Evolutionary conservation across 345 rosid species (phyloP).

Genomic region (Geranium rotundifolium): DNA sequence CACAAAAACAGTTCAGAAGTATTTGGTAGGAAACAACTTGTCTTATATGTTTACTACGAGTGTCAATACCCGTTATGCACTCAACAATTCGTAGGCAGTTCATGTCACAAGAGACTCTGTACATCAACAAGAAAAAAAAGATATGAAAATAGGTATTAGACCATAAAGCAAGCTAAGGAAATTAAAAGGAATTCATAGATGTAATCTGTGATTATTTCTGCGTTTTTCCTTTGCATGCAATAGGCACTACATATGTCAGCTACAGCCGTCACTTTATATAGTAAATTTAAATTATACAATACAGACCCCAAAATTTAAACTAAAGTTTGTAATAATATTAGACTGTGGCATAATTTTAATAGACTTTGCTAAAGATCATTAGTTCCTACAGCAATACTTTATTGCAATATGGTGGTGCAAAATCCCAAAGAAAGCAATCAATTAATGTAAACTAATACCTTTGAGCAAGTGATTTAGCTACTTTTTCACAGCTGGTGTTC

Average conservation of each 20-base stretch:
- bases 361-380: not conserved
- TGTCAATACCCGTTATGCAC: conserved; percentile 44
- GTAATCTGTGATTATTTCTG: not conserved
- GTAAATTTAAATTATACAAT: not conserved
- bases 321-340: no score
- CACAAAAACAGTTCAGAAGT: conserved; percentile 39
- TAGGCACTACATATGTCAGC: no score
- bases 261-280: no score
- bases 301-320: not conserved
- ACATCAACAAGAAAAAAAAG: conserved; percentile 14
- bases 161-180: not conserved
- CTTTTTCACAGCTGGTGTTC: conserved; percentile 44
- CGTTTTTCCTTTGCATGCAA: not conserved
- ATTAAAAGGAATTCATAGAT: not conserved
- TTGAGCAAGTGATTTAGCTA: conserved; percentile 54
- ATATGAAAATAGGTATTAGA: conserved; percentile 1
- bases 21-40: conserved; percentile 49
- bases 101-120: conserved; percentile 64
- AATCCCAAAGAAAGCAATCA: conserved; percentile 4
- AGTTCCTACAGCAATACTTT: not conserved
- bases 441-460: conserved; percentile 30
- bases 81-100: conserved; percentile 69
- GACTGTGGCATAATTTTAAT: not conserved
- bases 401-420: not conserved
- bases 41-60: conserved; percentile 52